phyloP scores from a whole-genome alignment of 78 protist genomes.

The Dictyostelium capitatum region DNA sequence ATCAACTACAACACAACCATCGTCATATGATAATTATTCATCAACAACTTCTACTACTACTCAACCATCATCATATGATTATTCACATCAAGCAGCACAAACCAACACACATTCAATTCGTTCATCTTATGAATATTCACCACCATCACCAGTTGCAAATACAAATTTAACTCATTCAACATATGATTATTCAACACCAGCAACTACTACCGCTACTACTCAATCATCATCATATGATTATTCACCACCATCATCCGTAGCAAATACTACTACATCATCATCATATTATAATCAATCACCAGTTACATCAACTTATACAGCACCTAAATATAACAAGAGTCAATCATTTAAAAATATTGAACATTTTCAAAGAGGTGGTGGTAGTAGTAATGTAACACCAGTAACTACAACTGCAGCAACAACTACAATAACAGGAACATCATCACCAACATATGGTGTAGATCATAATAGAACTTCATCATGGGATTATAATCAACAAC shows the following conservation, averaged over 20 bases:
- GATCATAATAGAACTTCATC: not conserved
- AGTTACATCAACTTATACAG: not conserved
- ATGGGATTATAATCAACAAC: slow-evolving; percentile 2
- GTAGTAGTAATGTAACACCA: not conserved
- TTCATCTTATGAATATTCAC: not conserved
- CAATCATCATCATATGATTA: not conserved
- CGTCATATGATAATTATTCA: not conserved
- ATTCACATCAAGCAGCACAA: not conserved
- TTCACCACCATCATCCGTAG: not conserved
- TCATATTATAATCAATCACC: not conserved
- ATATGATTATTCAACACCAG: not conserved
- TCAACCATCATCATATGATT: not conserved
- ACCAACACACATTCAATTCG: not conserved
- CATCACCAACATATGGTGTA: not conserved
- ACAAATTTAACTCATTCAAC: not conserved
- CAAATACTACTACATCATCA: not conserved
- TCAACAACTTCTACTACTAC: not conserved
- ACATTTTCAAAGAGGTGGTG: not conserved
- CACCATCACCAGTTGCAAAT: not conserved
- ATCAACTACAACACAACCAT: not conserved
- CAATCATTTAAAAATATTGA: slow-evolving; percentile 23
- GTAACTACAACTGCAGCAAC: not conserved
- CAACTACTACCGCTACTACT: not conserved
- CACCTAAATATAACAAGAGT: not conserved
- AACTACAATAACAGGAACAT: not conserved